phyloP scores from a whole-genome alignment of 352 stramenopile species.

The Aphanomyces cochlioides region DNA sequence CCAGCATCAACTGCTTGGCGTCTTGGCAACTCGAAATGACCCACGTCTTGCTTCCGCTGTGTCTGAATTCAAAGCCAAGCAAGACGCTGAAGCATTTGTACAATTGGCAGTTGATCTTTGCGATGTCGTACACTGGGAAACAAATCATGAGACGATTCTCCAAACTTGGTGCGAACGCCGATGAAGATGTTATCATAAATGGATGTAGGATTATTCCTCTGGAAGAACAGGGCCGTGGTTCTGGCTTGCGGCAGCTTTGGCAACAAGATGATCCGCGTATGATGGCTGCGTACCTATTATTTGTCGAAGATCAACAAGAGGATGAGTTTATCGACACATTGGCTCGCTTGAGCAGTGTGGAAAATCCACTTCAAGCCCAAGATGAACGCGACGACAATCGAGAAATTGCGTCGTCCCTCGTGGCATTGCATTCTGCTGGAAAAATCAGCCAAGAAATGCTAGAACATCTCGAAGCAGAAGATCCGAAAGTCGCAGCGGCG shows the following conservation, averaged over 20 bases:
- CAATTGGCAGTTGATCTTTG: conserved; percentile 58
- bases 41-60: conserved; percentile 51
- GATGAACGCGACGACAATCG: neutral
- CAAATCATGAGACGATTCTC: conserved; percentile 48
- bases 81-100: conserved; percentile 44
- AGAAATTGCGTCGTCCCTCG: conserved; percentile 32
- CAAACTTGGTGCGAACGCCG: conserved; percentile 36
- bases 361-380: neutral
- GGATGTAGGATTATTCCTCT: conserved; percentile 43
- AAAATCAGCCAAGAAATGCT: conserved; percentile 39
- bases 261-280: conserved; percentile 56
- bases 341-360: conserved; percentile 42
- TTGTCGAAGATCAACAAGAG: conserved; percentile 54
- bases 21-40: conserved; percentile 41
- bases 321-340: conserved; percentile 66
- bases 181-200: neutral
- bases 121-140: conserved; percentile 60
- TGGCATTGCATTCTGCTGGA: conserved; percentile 34
- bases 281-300: conserved; percentile 61
- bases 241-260: conserved; percentile 45
- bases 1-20: conserved; percentile 45
- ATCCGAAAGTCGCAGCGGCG: conserved; percentile 47
- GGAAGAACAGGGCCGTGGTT: conserved; percentile 35
- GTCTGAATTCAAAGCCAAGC: conserved; percentile 53
- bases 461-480: conserved; percentile 34